Percentiles rank a stretch among this genome's conserved stretches.
phyloP scores from a whole-genome alignment of 352 stramenopile genomes.

The Globisporangium rhizosaccharum region DNA sequence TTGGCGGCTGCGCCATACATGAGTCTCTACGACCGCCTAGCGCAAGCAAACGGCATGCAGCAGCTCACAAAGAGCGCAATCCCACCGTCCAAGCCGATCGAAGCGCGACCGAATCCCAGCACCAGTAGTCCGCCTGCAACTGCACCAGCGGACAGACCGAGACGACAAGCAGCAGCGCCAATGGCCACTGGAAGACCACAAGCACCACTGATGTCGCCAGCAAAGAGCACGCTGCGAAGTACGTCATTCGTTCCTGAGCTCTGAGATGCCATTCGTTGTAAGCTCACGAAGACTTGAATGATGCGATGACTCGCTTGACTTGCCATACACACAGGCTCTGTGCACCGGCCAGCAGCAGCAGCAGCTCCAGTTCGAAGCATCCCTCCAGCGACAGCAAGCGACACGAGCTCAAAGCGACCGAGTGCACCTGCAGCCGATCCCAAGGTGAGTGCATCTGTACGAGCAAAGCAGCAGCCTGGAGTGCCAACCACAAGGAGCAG shows the following conservation, averaged over 20 bases:
- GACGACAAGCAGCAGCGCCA: slow-evolving; percentile 2
- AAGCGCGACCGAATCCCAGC: not conserved
- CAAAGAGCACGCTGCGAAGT: slow-evolving; percentile 17
- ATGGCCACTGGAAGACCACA: not conserved
- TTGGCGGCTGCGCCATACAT: slow-evolving; percentile 32
- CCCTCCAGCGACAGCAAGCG: not conserved
- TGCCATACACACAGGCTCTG: not conserved
- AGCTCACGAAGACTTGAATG: too few relatives aligned
- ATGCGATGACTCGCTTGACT: not conserved
- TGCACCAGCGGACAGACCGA: slow-evolving; percentile 1
- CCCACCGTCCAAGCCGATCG: slow-evolving; percentile 33
- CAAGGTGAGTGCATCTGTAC: not conserved
- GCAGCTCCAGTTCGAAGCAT: slow-evolving; percentile 4
- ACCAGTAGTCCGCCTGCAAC: not conserved
- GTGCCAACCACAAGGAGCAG: not conserved
- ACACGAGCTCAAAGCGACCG: not conserved
- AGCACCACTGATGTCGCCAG: slow-evolving; percentile 3
- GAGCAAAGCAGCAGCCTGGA: not conserved
- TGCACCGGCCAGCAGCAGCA: not conserved
- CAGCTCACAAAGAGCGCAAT: slow-evolving; percentile 24
- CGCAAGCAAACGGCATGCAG: slow-evolving; percentile 36
- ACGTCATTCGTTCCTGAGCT: not conserved
- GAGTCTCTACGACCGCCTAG: slow-evolving; percentile 64
- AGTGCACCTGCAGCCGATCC: not conserved
- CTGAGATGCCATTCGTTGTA: too few relatives aligned